Base-by-base conservation (phyloP, 768 basidiomycete genomes). In the Flagelloscypha sp. region DNA sequence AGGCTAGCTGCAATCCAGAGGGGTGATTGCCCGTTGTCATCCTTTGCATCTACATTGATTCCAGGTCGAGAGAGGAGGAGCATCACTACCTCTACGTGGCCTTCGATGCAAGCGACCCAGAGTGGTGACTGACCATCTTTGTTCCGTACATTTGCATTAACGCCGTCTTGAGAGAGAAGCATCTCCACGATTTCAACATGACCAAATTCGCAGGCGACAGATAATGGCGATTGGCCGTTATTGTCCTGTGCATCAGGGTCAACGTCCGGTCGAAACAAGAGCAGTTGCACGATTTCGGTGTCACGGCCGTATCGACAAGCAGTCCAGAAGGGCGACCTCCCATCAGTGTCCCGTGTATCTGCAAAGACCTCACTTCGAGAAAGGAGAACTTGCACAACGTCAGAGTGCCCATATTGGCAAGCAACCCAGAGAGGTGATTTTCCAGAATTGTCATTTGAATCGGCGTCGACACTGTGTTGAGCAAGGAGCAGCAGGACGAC, bases 281-380 rank as follows among this genome's bases (percentile, higher is more conserved):
- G 16, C 30, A 31, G 30, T 16, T 31, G 10, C 10, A 31, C 30
- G n/a, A n/a, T n/a, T n/a, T n/a, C n/a, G n/a, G n/a, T n/a, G n/a
- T n/a, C n/a, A n/a, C n/a, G n/a, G n/a, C n/a, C n/a, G n/a, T n/a
- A n/a, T n/a, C n/a, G n/a, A n/a, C n/a, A n/a, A n/a, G n/a, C n/a
- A n/a, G n/a, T n/a, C n/a, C n/a, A n/a, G n/a, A n/a, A n/a, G n/a
- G n/a, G n/a, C n/a, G n/a, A n/a, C n/a, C n/a, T n/a, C n/a, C n/a
- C n/a, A n/a, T n/a, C n/a, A n/a, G n/a, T n/a, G n/a, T n/a, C n/a
- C n/a, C n/a, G n/a, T n/a, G n/a, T n/a, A n/a, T n/a, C n/a, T n/a
- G n/a, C n/a, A n/a, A n/a, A n/a, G n/a, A n/a, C n/a, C n/a, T n/a
- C n/a, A n/a, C n/a, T n/a, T n/a, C n/a, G n/a, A n/a, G n/a, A n/a